Evolutionary conservation across 106 monocot genomes (phyloP).

Genomic region (Dendrobium chrysotoxum): DNA sequence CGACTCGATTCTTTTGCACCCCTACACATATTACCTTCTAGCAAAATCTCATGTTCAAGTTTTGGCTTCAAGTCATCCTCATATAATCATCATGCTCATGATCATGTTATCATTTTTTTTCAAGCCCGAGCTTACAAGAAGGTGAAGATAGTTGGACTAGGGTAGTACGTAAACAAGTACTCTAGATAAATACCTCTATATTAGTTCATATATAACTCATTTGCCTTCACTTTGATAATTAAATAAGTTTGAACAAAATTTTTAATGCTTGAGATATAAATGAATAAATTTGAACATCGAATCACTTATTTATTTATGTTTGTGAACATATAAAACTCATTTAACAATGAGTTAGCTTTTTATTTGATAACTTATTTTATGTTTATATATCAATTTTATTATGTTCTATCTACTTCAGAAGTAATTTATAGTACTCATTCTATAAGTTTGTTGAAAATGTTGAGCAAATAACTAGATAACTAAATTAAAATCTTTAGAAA

Average conservation of each 20-base stretch:
- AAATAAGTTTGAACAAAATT: background rate
- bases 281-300: background rate
- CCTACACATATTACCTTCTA: background rate
- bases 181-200: background rate
- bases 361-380: too few species aligned
- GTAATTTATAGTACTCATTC: too few species aligned
- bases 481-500: too few species aligned
- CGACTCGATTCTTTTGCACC: too few species aligned
- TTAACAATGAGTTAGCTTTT: too few species aligned
- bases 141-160: background rate
- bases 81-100: background rate
- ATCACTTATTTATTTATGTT: too few species aligned
- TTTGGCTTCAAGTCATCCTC: background rate
- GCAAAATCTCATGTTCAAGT: background rate
- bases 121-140: background rate
- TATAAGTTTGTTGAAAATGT: too few species aligned
- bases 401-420: too few species aligned
- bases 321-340: too few species aligned
- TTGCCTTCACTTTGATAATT: background rate
- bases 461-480: too few species aligned
- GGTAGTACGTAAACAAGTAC: background rate
- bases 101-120: background rate
- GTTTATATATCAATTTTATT: too few species aligned
- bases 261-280: background rate
- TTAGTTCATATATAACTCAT: background rate